phyloP scores from a whole-genome alignment of 2,329 filamentous ascomycete species.

The Graphilbum fragrans region DNA sequence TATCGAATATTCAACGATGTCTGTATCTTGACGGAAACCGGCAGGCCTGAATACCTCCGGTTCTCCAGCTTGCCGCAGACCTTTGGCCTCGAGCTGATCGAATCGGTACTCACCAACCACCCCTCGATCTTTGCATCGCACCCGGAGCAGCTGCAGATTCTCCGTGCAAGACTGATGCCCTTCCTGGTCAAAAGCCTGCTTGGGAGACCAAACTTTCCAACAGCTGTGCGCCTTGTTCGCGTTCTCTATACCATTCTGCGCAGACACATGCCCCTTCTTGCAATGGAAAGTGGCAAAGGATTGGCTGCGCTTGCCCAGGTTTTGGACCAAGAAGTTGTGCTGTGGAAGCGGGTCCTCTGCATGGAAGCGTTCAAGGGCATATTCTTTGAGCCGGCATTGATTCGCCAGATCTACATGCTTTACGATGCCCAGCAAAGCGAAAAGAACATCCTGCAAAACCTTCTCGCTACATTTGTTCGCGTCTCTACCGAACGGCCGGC shows the following conservation, averaged over 20 bases:
- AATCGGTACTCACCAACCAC: slow-evolving; percentile 80
- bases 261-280: slow-evolving; percentile 62
- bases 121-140: slow-evolving; percentile 67
- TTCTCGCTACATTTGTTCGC: slow-evolving; percentile 82
- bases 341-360: slow-evolving; percentile 82
- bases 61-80: slow-evolving; percentile 68
- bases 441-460: slow-evolving; percentile 65
- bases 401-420: slow-evolving; percentile 67
- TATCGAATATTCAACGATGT: slow-evolving; percentile 82
- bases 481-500: slow-evolving; percentile 82
- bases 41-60: slow-evolving; percentile 69
- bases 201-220: slow-evolving; percentile 66
- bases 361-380: slow-evolving; percentile 85
- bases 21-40: slow-evolving; percentile 74
- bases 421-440: slow-evolving; percentile 65
- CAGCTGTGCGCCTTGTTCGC: slow-evolving; percentile 69
- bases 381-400: slow-evolving; percentile 66
- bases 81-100: slow-evolving; percentile 83
- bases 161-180: slow-evolving; percentile 70
- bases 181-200: slow-evolving; percentile 68
- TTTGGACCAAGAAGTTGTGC: slow-evolving; percentile 69
- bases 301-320: slow-evolving; percentile 73
- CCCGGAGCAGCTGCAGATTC: slow-evolving; percentile 66
- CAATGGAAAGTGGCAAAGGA: slow-evolving; percentile 71
- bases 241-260: slow-evolving; percentile 74